phyloP scores from a whole-genome alignment of 768 basidiomycete genomes.

The Rhodotorula diobovata region DNA sequence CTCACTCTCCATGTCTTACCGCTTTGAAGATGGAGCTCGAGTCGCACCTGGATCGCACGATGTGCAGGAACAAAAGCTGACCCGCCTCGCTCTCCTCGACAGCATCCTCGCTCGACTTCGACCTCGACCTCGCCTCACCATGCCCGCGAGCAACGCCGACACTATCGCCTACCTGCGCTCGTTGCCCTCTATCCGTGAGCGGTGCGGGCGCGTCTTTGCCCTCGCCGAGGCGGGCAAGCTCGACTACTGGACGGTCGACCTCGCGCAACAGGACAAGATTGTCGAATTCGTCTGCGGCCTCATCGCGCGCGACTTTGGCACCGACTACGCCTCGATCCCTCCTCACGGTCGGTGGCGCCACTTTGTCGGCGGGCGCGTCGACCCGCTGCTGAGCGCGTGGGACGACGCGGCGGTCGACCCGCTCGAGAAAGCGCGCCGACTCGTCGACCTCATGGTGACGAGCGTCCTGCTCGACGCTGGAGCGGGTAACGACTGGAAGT shows the following conservation, averaged over 20 bases:
- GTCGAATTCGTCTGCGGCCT: conserved; percentile 43
- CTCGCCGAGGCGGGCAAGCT: conserved; percentile 71
- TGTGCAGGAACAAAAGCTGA: not conserved
- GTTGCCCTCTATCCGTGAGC: conserved; percentile 80
- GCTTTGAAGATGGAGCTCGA: too few relatives aligned
- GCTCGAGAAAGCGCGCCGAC: conserved; percentile 60
- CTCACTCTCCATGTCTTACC: too few relatives aligned
- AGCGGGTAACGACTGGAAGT: conserved; percentile 77
- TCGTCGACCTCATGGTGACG: conserved; percentile 83
- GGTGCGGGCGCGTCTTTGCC: conserved; percentile 70
- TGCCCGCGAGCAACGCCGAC: conserved; percentile 4
- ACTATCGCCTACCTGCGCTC: conserved; percentile 64
- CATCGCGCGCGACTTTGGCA: conserved; percentile 64
- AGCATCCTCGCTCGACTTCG: not conserved
- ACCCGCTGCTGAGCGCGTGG: conserved; percentile 41
- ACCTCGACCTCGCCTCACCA: not conserved
- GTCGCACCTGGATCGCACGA: too few relatives aligned
- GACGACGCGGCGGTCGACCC: conserved; percentile 14
- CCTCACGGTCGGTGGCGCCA: conserved; percentile 74
- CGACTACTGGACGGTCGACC: conserved; percentile 79
- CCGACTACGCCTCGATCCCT: conserved; percentile 59
- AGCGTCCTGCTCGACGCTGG: conserved; percentile 93
- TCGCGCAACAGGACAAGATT: conserved; percentile 63
- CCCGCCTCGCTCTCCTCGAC: not conserved
- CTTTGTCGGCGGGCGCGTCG: conserved; percentile 49